phyloP scores from a whole-genome alignment of 1,284 basidiomycete genomes.

The Ganoderma meredithae region DNA sequence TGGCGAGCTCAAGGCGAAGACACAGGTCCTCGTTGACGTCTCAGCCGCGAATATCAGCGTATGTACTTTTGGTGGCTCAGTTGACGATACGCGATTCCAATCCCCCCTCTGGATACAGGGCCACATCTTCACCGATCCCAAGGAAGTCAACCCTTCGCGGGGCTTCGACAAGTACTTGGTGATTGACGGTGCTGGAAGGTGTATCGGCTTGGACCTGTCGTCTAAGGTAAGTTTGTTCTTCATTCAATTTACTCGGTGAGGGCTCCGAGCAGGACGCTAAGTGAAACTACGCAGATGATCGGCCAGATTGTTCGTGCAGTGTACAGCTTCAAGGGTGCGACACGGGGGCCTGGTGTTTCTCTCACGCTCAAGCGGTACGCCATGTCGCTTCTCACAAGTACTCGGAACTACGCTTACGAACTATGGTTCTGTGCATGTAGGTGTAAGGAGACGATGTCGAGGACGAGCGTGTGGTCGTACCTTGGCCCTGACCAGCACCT shows the following conservation, averaged over 20 bases:
- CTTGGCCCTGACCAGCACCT: slow-evolving; percentile 51
- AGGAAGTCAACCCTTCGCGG: slow-evolving; percentile 54
- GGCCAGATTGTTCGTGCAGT: slow-evolving; percentile 56
- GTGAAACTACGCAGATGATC: slow-evolving; percentile 44
- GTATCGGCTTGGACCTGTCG: slow-evolving; percentile 63
- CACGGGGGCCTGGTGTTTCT: slow-evolving; percentile 59
- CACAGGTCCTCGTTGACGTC: slow-evolving; percentile 68
- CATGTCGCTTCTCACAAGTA: neutral
- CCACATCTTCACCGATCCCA: slow-evolving; percentile 50
- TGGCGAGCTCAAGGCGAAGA: slow-evolving; percentile 51
- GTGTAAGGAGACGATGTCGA: slow-evolving; percentile 39
- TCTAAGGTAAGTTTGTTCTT: slow-evolving; percentile 49
- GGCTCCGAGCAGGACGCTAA: neutral
- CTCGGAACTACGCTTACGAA: neutral
- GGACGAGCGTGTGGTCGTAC: slow-evolving; percentile 51
- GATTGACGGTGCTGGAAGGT: slow-evolving; percentile 58
- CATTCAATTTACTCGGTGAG: neutral
- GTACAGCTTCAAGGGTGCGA: slow-evolving; percentile 55
- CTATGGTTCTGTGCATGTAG: slow-evolving; percentile 10
- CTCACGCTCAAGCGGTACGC: slow-evolving; percentile 57
- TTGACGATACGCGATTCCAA: slow-evolving; percentile 5
- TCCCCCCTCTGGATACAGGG: slow-evolving; percentile 27
- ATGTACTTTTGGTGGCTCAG: slow-evolving; percentile 3
- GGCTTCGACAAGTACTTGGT: slow-evolving; percentile 56
- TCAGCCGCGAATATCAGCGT: slow-evolving; percentile 64